These are phyloP conservation scores for Cyclostephanos invisitatus DNA, from an alignment of 108 stramenopile species.

Conservation along the genomic window DNA sequence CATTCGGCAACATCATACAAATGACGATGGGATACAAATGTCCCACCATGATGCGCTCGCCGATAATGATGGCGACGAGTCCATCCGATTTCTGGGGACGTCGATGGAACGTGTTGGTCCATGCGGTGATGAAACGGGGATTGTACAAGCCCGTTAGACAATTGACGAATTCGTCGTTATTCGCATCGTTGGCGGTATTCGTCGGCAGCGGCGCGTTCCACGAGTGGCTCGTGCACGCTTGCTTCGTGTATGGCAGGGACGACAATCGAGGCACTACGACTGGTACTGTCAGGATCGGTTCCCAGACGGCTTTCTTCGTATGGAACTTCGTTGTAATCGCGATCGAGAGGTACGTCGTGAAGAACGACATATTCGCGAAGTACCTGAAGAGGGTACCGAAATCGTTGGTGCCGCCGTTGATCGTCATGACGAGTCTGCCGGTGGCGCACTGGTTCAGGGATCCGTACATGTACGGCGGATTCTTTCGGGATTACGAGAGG, in stretches of 20 bases:
- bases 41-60: conserved; percentile 17
- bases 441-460: conserved; percentile 64
- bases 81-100: conserved; percentile 77
- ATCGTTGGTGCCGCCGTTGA: conserved; percentile 40
- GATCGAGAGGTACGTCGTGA: conserved; percentile 43
- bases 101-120: conserved; percentile 73
- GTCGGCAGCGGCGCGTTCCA: conserved; percentile 73
- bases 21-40: conserved; percentile 24
- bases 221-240: conserved; percentile 59
- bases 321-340: conserved; percentile 67
- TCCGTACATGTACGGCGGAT: conserved; percentile 37
- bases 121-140: conserved; percentile 66
- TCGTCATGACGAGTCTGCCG: conserved; percentile 55
- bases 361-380: conserved; percentile 12
- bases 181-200: conserved; percentile 61
- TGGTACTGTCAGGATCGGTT: conserved; percentile 47
- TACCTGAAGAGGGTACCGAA: conserved; percentile 40
- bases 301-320: conserved; percentile 58
- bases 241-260: conserved; percentile 21
- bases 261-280: no score
- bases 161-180: conserved; percentile 7
- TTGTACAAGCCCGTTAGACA: conserved; percentile 68
- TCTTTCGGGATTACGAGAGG: conserved; percentile 36
- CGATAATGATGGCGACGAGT: conserved; percentile 52
- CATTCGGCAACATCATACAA: conserved; percentile 7